Conservation (phyloP, 2,329 filamentous ascomycete genomes). For the Sporothrix luriei region DNA sequence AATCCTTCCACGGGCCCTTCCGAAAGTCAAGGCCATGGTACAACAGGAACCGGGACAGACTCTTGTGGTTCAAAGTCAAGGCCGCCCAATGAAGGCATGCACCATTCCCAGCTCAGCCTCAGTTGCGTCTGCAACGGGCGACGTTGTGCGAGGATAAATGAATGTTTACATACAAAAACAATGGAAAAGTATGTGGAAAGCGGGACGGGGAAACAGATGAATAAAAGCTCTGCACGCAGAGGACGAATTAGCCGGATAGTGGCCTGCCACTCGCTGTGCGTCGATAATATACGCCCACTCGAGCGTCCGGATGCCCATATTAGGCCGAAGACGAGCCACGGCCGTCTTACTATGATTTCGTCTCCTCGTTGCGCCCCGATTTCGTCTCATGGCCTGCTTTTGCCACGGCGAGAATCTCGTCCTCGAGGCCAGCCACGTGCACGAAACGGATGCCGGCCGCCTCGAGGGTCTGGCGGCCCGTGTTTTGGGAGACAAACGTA, state of each 20-base stretch:
- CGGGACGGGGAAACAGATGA: not conserved
- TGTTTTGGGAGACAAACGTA: conserved; percentile 83
- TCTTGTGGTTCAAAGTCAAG: not conserved
- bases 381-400: conserved; percentile 70
- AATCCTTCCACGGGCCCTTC: not conserved
- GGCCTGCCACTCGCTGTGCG: not conserved
- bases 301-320: not conserved
- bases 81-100: not conserved
- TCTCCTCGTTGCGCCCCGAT: not conserved
- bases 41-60: conserved; percentile 5
- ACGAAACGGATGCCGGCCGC: conserved; percentile 73
- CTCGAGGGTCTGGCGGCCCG: conserved; percentile 69
- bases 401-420: conserved; percentile 78
- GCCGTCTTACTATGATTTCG: not conserved
- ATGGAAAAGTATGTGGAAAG: not conserved
- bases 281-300: too few species aligned
- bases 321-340: not conserved
- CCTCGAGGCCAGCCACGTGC: conserved; percentile 73
- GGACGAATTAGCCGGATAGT: conserved; percentile 24
- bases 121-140: not conserved
- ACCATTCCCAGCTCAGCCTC: not conserved
- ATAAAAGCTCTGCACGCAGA: not conserved
- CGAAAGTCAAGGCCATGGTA: not conserved
- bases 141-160: not conserved
- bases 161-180: not conserved